Base-by-base conservation (phyloP, 805 yeast species). In the Hanseniaspora taiwanica region DNA sequence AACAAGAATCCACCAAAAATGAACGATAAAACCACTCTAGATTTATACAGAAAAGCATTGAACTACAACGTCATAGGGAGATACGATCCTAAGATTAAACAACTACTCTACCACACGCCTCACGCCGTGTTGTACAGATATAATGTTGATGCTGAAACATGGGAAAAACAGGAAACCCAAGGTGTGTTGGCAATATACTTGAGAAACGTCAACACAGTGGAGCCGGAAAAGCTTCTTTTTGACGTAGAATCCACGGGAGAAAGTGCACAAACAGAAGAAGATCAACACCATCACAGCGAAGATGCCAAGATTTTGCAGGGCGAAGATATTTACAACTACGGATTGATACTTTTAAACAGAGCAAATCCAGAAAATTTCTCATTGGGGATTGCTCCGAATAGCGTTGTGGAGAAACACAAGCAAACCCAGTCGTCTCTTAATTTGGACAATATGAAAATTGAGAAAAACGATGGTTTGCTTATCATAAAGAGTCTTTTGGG, bases 11-110 rank as follows among this genome's bases (percentile, higher is more conserved):
- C 29, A 25, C n/a, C 9, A 4, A 7, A 25, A 25, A 25, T 25
- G 29, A 25, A 25, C 29, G 29, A 25, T 12, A 14, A 14, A 4
- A 18, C 12, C 9, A 72, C 81, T 1, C 55, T 75, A 41, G 81
- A 76, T 39, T 68, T 81, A 18, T 81, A 76, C 52, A 68, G 76
- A 39, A 75, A 73, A 45, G 80, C 87, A 0, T 60, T 81, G 36
- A 79, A 81, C 37, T 81, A 72, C 60, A 81, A 81, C 53, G 87
- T 81, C 39, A 78, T 81, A 23, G 78, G 81, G 19, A 68, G 86
- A 44, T 81, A 81, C 52, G 93, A 81, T 48, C 81, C 87, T 0
- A 66, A 68, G 46, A 73, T 80, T 37, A 74, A 78, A 42, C 83
- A 78, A 52, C 63, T 81, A 23, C 59, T 80, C 33, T 78, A 74